These are phyloP conservation scores for Blastobotrys arbuscula DNA, from an alignment of 1,139 yeast species.

Conservation along the genomic window DNA sequence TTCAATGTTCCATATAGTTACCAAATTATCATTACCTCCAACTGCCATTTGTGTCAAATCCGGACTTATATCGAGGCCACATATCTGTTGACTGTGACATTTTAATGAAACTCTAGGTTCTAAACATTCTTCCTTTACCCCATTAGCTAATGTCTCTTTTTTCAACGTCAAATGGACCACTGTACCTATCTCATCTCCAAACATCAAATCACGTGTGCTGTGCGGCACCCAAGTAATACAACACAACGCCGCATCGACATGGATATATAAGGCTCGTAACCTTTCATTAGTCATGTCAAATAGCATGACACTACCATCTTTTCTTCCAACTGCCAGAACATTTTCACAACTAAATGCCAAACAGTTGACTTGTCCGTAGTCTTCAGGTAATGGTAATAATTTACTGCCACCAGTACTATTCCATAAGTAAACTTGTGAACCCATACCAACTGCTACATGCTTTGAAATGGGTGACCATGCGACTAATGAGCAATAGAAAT, in stretches of 20 bases:
- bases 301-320: conserved; percentile 44
- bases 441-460: conserved; percentile 65
- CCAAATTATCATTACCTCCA: conserved; percentile 33
- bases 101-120: conserved; percentile 7
- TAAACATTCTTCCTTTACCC: conserved; percentile 11
- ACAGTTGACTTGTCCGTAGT: conserved; percentile 40
- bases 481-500: conserved; percentile 71
- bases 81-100: conserved; percentile 28
- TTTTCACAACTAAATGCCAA: conserved; percentile 50
- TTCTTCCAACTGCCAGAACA: conserved; percentile 54
- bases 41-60: conserved; percentile 29
- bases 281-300: conserved; percentile 31
- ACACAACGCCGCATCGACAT: conserved; percentile 43
- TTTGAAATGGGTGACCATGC: conserved; percentile 61
- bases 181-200: conserved; percentile 68
- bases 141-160: conserved; percentile 24
- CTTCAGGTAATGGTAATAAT: conserved; percentile 17
- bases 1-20: conserved; percentile 29
- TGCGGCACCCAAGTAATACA: conserved; percentile 59
- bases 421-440: conserved; percentile 62
- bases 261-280: conserved; percentile 28
- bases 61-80: conserved; percentile 29
- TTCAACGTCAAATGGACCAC: conserved; percentile 42
- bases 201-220: conserved; percentile 40
- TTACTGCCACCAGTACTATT: conserved; percentile 45